phyloP scores from a whole-genome alignment of 768 basidiomycete species.

The Mycena rosella region DNA sequence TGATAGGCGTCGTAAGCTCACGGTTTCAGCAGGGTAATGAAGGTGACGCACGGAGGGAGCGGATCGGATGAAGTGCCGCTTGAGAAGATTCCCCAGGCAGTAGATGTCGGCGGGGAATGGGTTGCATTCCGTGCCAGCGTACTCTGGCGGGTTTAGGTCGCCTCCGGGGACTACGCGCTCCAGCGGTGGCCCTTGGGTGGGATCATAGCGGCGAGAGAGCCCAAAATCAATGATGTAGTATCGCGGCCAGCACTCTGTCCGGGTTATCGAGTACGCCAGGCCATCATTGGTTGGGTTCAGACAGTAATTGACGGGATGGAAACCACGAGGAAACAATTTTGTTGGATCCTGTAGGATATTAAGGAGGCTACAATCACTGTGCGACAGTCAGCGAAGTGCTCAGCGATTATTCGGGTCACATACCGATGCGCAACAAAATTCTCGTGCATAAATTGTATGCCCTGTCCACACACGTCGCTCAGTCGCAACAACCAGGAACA shows the following conservation, averaged over 20 bases:
- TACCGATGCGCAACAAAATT: constrained; percentile 42
- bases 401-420: not conserved
- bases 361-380: constrained; percentile 32
- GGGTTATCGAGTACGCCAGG: constrained; percentile 29
- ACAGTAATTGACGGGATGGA: constrained; percentile 35
- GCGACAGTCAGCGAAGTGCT: not conserved
- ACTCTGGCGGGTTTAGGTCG: constrained; percentile 46
- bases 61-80: constrained; percentile 39
- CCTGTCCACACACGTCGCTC: constrained; percentile 23
- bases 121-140: constrained; percentile 38
- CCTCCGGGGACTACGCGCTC: constrained; percentile 24
- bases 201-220: constrained; percentile 33
- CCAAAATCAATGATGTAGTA: constrained; percentile 42
- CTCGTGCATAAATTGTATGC: constrained; percentile 42
- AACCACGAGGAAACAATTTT: constrained; percentile 36
- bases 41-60: constrained; percentile 15
- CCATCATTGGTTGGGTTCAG: constrained; percentile 25
- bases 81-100: constrained; percentile 46
- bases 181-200: constrained; percentile 32
- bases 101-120: constrained; percentile 51
- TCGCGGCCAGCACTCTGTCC: constrained; percentile 36
- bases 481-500: not conserved
- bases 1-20: not conserved
- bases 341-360: constrained; percentile 42
- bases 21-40: not conserved